Base-by-base conservation (phyloP, 169 alveolate species). In the Eimeria praecox region DNA sequence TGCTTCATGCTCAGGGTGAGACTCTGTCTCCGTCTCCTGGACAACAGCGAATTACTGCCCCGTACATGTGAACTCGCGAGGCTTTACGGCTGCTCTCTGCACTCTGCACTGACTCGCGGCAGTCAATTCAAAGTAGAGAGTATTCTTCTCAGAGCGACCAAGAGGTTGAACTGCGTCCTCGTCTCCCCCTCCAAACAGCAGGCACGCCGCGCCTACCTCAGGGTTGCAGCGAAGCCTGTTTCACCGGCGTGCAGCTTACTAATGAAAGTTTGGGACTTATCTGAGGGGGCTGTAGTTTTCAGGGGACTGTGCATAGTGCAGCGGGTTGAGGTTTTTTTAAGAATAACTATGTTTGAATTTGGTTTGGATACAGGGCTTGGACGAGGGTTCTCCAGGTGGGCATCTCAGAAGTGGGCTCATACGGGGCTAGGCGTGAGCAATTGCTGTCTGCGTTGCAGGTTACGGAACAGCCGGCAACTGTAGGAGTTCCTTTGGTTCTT, bases 401-500 rank as follows among this genome's bases (percentile, higher is more conserved):
- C 20, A 12, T 69, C 54, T 73, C 1, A 35, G 52, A 18, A 38
- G 52, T 20, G 16, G 83, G 83, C 38, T 38, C 83, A 6, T 18
- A 73, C 2, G 54, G 49, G 0, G 52, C 35, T 38, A 73, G 38
- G 54, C 33, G 35, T 73, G 27, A 66, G 87, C 30, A 35, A 52
- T 66, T 69, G 44, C 18, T n/a, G 93, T 6, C 16, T 54, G 66
- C 54, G 69, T 82, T 75, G 44, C 97, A 98, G 97, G 98, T 98
- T 71, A 97, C 97, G 64, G 96, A 96, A 83, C 99, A 98, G 59
- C 95, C 98, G 8, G 98, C 98, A 6, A 92, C 97, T 33, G 97
- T 96, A 54, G 97, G 98, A n/a, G 95, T 97, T n/a, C 99, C 99
- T 10, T 91, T 96, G 97, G 99, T 99, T 40, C 97, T 98, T 89